Percentiles rank a stretch among this genome's conserved stretches.
phyloP scores from a whole-genome alignment of 495 filamentous ascomycete genomes.

The Neurospora sp. region DNA sequence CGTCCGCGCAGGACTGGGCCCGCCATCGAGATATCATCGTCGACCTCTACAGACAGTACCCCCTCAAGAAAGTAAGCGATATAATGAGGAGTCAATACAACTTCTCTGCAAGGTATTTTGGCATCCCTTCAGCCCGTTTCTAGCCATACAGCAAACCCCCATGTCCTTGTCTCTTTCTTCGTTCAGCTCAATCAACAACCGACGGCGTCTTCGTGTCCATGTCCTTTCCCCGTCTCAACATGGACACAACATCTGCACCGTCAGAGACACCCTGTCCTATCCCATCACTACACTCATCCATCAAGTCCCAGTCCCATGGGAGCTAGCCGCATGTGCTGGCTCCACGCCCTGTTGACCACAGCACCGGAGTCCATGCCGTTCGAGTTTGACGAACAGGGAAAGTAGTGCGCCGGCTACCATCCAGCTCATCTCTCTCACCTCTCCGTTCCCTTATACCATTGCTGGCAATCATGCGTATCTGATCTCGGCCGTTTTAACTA shows the following conservation, averaged over 20 bases:
- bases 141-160: neutral
- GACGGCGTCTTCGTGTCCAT: neutral
- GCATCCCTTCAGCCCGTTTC: neutral
- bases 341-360: neutral
- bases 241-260: neutral
- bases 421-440: neutral
- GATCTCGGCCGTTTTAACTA: neutral
- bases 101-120: slow-evolving; percentile 24
- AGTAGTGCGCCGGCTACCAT: too few species aligned
- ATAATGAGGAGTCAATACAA: slow-evolving; percentile 22
- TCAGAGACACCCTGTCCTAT: neutral
- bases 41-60: slow-evolving; percentile 21
- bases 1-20: slow-evolving; percentile 22
- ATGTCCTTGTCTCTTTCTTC: neutral
- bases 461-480: neutral
- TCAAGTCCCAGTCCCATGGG: neutral
- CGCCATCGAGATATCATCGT: slow-evolving; percentile 22
- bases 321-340: neutral
- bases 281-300: neutral
- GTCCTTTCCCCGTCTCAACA: neutral
- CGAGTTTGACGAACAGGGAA: too few species aligned
- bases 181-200: neutral
- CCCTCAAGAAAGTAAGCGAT: slow-evolving; percentile 23
- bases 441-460: neutral
- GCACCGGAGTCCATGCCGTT: neutral